phyloP scores from a whole-genome alignment of 176 grass and related monocot species.

The Puya raimondii region DNA sequence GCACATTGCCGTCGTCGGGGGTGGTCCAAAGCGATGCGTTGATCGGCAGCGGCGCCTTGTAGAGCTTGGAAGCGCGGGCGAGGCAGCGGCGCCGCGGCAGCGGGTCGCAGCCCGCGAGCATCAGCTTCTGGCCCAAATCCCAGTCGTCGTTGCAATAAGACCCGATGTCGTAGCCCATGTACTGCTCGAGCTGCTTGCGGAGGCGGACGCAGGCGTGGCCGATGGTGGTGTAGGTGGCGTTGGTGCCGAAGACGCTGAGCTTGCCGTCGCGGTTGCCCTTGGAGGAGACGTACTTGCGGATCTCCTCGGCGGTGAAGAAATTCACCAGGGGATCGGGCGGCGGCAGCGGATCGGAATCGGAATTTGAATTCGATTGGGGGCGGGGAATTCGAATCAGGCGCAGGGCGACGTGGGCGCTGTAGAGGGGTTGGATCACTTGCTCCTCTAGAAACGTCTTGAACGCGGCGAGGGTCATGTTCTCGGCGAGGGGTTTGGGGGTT shows the following conservation, averaged over 20 bases:
- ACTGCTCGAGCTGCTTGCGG: slow-evolving; percentile 49
- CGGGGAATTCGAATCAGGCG: slow-evolving; percentile 40
- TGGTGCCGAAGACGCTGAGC: slow-evolving; percentile 28
- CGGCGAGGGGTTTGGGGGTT: slow-evolving; percentile 1
- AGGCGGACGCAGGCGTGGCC: slow-evolving; percentile 55
- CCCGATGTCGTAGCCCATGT: slow-evolving; percentile 68
- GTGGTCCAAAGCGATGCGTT: slow-evolving; percentile 53
- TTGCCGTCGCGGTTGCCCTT: slow-evolving; percentile 43
- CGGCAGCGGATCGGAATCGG: no score
- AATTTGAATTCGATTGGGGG: no score
- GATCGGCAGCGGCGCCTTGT: slow-evolving; percentile 34
- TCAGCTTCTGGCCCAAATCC: slow-evolving; percentile 63
- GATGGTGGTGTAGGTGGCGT: slow-evolving; percentile 37
- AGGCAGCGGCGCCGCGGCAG: slow-evolving; percentile 78
- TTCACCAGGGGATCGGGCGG: slow-evolving; percentile 39
- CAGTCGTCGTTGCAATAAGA: slow-evolving; percentile 64
- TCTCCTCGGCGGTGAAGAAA: slow-evolving; percentile 63
- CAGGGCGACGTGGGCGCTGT: slow-evolving; percentile 57
- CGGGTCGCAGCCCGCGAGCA: slow-evolving; percentile 72
- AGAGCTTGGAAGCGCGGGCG: slow-evolving; percentile 54
- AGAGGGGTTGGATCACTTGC: slow-evolving; percentile 80
- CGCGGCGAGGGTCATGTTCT: slow-evolving; percentile 57
- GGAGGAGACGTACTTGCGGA: slow-evolving; percentile 48
- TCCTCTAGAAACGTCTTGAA: slow-evolving; percentile 75
- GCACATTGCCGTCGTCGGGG: slow-evolving; percentile 65